Conservation (phyloP, 2,329 filamentous ascomycete species). For the Neofusicoccum ribis region DNA sequence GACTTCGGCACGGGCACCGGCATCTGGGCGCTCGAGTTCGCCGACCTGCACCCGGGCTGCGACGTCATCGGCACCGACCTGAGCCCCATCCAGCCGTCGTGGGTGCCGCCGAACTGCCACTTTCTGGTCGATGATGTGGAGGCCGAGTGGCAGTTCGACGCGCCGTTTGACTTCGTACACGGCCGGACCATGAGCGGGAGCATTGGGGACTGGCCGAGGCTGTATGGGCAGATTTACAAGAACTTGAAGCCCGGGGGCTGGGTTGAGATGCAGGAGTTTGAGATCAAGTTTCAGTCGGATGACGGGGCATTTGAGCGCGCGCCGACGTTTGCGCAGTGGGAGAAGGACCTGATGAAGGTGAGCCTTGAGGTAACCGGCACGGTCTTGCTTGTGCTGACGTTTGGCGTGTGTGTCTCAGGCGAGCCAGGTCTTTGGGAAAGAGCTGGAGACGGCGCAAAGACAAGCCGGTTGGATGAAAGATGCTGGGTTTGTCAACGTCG, state of each 20-base stretch:
- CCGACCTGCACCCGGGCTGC: constrained; percentile 13
- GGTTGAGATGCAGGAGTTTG: constrained; percentile 45
- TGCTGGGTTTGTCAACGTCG: constrained; percentile 56
- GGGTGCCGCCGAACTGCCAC: constrained; percentile 39
- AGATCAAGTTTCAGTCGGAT: neutral
- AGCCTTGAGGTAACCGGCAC: neutral
- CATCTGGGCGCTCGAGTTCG: constrained; percentile 26
- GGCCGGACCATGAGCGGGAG: constrained; percentile 53
- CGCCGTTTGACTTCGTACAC: constrained; percentile 61
- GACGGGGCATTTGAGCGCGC: no score
- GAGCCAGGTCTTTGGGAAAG: constrained; percentile 28
- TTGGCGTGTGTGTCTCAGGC: no score
- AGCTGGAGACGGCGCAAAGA: constrained; percentile 37
- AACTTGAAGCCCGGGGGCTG: constrained; percentile 51
- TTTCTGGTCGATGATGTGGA: constrained; percentile 42
- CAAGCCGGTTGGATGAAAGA: constrained; percentile 48
- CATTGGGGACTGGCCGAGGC: constrained; percentile 54
- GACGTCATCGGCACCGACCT: constrained; percentile 43
- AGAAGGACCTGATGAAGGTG: no score
- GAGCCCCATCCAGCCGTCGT: constrained; percentile 36
- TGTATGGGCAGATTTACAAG: constrained; percentile 45
- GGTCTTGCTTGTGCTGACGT: neutral
- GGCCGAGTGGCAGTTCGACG: constrained; percentile 27
- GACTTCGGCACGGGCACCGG: constrained; percentile 37
- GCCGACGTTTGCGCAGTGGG: no score